These are phyloP conservation scores for Alloascoidea africana DNA, from an alignment of 805 yeast genomes.

Conservation along the genomic window DNA sequence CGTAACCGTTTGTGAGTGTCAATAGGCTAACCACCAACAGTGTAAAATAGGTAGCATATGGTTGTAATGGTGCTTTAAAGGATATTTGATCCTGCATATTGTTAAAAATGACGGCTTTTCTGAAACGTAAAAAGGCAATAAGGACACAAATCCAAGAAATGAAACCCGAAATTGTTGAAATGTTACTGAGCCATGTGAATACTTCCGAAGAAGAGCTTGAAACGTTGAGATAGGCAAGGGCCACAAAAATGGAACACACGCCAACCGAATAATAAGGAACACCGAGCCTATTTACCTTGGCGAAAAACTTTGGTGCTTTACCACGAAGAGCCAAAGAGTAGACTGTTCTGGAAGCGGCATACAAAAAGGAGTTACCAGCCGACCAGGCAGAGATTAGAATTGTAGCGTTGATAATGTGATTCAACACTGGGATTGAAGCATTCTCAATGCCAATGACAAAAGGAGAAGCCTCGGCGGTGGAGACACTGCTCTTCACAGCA, in stretches of 20 bases:
- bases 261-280: slow-evolving; percentile 28
- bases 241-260: slow-evolving; percentile 24
- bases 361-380: slow-evolving; percentile 73
- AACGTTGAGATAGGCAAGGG: slow-evolving; percentile 37
- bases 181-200: slow-evolving; percentile 51
- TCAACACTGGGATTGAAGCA: slow-evolving; percentile 45
- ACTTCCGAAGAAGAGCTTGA: slow-evolving; percentile 36
- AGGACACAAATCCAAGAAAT: slow-evolving; percentile 44
- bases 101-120: slow-evolving; percentile 44
- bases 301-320: slow-evolving; percentile 30
- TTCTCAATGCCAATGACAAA: slow-evolving; percentile 63
- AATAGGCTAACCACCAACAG: slow-evolving; percentile 33
- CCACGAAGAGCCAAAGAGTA: slow-evolving; percentile 37
- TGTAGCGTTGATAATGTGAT: slow-evolving; percentile 66
- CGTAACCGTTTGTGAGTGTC: slow-evolving; percentile 59
- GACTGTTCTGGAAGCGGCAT: slow-evolving; percentile 46
- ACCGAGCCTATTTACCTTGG: slow-evolving; percentile 33
- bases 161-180: slow-evolving; percentile 53
- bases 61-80: slow-evolving; percentile 39
- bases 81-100: slow-evolving; percentile 39
- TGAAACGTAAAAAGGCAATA: slow-evolving; percentile 42
- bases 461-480: slow-evolving; percentile 63
- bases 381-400: slow-evolving; percentile 63
- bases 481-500: slow-evolving; percentile 36
- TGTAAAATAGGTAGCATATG: slow-evolving; percentile 41